Evolutionary conservation across 176 grass and related monocot species (phyloP).

Genomic region (Guadua angustifolia): DNA sequence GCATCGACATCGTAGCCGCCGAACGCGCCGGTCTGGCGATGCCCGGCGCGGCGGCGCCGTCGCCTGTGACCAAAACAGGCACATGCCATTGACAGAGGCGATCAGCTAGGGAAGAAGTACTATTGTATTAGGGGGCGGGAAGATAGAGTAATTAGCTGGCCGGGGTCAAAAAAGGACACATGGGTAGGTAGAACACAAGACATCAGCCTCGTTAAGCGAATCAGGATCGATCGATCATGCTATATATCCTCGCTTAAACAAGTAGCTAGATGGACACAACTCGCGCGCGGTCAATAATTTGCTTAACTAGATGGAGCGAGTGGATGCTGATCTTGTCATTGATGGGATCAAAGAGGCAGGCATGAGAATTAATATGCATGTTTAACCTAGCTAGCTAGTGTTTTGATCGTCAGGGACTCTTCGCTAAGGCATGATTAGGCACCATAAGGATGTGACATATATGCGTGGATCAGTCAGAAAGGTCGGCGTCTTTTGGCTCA

Average conservation of each 20-base stretch:
- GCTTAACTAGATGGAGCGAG: neutral
- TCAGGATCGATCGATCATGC: neutral
- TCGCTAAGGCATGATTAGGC: conserved; percentile 8
- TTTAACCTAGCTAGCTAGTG: neutral
- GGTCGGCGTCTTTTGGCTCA: neutral
- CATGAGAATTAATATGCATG: neutral
- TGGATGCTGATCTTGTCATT: neutral
- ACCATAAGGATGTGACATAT: conserved; percentile 10
- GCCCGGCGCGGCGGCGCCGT: conserved; percentile 25
- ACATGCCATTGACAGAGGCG: neutral
- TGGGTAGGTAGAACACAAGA: neutral
- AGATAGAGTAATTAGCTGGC: neutral
- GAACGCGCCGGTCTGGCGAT: conserved; percentile 21
- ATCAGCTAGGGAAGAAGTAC: neutral
- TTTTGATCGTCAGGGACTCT: conserved; percentile 40
- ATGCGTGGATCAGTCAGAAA: no score
- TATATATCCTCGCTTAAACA: neutral
- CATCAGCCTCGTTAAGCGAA: neutral
- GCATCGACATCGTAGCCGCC: neutral
- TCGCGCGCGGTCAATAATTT: conserved; percentile 8
- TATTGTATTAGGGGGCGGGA: neutral
- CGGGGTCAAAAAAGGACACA: neutral
- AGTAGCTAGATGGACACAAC: neutral
- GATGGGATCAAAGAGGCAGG: conserved; percentile 44
- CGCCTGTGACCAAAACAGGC: neutral